Evolutionary conservation across 805 yeast genomes (phyloP), one percentile per base, ranked within the genome.

Genomic region (Metschnikowia corniflorae): DNA sequence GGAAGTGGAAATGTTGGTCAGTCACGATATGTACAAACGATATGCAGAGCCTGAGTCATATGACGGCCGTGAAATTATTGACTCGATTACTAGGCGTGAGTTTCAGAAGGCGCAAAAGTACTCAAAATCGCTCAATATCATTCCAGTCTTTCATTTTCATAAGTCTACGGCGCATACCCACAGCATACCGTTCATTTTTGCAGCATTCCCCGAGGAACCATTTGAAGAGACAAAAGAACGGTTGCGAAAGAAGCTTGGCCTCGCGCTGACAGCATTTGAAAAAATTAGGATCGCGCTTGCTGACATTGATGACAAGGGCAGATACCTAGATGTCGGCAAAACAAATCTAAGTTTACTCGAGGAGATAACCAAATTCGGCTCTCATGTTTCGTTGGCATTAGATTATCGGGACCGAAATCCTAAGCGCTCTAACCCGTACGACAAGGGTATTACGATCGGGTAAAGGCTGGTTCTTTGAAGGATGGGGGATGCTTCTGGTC

Each of bases 371-470:
- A 54, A 53, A 24, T 46, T 53, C 13, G 56, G 65, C 13, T 64
- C 67, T 7, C 67, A 67, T 29, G 80, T 75, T 40, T 70, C 68
- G 21, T 63, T 93, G 34, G 94, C 89, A 18, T 66, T 93, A 54
- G 96, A 93, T 54, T 95, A 86, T 53, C 88, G 93, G 1, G 96
- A 87, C 55, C 75, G 93, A 53, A 67, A 79, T 27, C 73, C 80
- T n/a, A 61, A 58, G 31, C 61, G 65, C 18, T 53, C 54, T 31
- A 55, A 47, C 33, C 60, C 57, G 15, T 57, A 57, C 35, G 73
- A 68, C 34, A 67, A 64, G 47, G 73, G 73, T 14, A 68, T 68
- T 31, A 65, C 70, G 14, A 68, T 68, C 25, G 63, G 58, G 37
- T 65, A 37, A 24, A 13, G 9, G 9, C 12, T 3, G 24, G 8